Conservation (phyloP, 139 green algal genomes). For the Chlamydomonas urium region DNA sequence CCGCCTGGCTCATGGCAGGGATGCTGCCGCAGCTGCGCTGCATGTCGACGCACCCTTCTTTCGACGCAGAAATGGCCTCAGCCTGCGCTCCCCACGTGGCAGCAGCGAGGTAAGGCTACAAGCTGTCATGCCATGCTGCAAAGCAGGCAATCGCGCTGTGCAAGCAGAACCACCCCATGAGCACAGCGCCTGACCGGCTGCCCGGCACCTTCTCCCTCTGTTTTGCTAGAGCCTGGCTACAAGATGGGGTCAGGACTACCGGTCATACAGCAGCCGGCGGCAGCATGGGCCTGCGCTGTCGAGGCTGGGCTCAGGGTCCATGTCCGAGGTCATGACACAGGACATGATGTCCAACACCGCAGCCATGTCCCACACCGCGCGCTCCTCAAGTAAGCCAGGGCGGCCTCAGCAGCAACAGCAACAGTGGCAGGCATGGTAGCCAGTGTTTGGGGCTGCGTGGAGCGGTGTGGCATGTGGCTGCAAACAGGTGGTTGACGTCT, state of each 20-base stretch:
- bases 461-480: background rate
- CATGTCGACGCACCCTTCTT: background rate
- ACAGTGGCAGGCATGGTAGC: background rate
- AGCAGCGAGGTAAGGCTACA: conserved; percentile 6
- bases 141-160: background rate
- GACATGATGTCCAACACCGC: background rate
- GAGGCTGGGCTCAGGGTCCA: background rate
- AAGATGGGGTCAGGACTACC: too few species aligned
- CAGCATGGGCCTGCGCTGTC: background rate
- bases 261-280: background rate
- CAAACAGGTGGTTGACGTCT: background rate
- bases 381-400: background rate
- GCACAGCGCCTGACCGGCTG: background rate
- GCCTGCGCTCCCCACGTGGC: background rate
- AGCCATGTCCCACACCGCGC: background rate
- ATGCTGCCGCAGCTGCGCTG: background rate
- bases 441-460: background rate
- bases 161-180: background rate
- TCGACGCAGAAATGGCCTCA: background rate
- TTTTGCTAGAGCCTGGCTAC: too few species aligned
- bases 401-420: too few species aligned
- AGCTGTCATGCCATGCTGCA: background rate
- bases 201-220: background rate
- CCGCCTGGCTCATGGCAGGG: background rate
- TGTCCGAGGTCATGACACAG: background rate